Evolutionary conservation across 2,329 filamentous ascomycete genomes (phyloP).

Genomic region (Colletotrichum graminicola): DNA sequence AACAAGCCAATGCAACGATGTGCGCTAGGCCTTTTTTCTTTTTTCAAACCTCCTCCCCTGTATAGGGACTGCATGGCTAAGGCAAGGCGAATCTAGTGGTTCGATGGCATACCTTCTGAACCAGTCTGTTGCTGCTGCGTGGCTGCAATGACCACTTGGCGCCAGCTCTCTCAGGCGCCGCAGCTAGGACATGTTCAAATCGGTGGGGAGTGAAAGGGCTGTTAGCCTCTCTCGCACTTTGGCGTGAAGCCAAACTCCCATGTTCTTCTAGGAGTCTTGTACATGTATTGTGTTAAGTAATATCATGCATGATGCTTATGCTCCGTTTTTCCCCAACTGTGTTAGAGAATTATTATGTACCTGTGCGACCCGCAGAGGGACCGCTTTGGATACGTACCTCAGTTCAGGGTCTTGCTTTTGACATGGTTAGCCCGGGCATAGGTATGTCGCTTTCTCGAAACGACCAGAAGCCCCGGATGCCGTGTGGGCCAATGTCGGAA

Average conservation of each 20-base stretch:
- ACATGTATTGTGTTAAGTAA: no score
- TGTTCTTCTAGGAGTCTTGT: no score
- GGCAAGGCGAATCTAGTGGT: conserved; percentile 6
- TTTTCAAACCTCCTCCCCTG: background rate
- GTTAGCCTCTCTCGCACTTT: conserved; percentile 2
- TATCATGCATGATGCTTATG: no score
- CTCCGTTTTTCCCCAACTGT: no score
- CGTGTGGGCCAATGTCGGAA: conserved; percentile 5
- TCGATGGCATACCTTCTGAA: conserved; percentile 3
- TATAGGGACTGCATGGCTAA: background rate
- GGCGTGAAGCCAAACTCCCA: conserved; percentile 8
- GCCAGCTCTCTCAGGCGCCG: conserved; percentile 16
- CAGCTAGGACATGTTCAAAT: conserved; percentile 16
- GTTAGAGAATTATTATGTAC: no score
- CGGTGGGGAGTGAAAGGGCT: conserved; percentile 17
- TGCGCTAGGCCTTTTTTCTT: background rate
- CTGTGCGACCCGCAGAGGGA: no score
- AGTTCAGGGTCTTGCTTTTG: conserved; percentile 14
- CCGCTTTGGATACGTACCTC: no score
- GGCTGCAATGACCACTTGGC: conserved; percentile 11
- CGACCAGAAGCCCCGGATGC: conserved; percentile 24
- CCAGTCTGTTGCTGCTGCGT: conserved; percentile 10
- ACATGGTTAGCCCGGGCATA: conserved; percentile 1
- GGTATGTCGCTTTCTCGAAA: conserved; percentile 28
- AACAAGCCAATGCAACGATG: conserved; percentile 1